A percentile compares a stretch with the other conserved stretches of the same genome.
Conservation (phyloP, 768 basidiomycete species). For the Lactarius hatsudake region DNA sequence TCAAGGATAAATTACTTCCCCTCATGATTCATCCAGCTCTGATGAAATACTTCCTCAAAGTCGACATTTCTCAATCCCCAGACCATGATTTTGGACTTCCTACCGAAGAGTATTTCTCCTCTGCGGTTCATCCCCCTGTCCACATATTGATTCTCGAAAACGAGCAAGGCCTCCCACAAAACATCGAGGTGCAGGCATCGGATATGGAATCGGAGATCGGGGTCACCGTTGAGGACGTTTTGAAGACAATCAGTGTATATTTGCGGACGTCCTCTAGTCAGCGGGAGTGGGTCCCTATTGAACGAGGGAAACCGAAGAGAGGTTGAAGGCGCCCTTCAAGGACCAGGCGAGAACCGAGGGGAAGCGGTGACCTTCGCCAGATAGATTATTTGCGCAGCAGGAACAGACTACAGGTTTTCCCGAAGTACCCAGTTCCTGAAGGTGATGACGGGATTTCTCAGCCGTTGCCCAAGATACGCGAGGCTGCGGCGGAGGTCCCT, state of each 20-base stretch:
- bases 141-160: too few relatives aligned
- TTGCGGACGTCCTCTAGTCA: background rate
- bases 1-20: slow-evolving; percentile 6
- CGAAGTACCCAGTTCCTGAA: background rate
- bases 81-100: slow-evolving; percentile 9
- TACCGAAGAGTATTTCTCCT: slow-evolving; percentile 7
- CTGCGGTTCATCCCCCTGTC: slow-evolving; percentile 6
- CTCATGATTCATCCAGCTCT: slow-evolving; percentile 9
- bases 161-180: too few relatives aligned
- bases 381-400: slow-evolving; percentile 8
- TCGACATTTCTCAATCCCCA: background rate
- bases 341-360: background rate
- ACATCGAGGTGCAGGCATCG: slow-evolving; percentile 1
- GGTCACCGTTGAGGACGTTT: slow-evolving; percentile 10
- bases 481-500: too few relatives aligned
- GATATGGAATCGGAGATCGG: background rate
- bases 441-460: slow-evolving; percentile 10
- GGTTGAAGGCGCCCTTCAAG: background rate
- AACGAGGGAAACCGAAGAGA: background rate
- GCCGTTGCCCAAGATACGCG: too few relatives aligned
- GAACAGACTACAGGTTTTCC: slow-evolving; percentile 14
- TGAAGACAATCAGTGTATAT: slow-evolving; percentile 3
- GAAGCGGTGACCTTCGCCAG: background rate
- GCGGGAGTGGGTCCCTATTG: background rate
- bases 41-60: slow-evolving; percentile 13